phyloP scores from a whole-genome alignment of 2,329 filamentous ascomycete species.

The Claviceps sp. region DNA sequence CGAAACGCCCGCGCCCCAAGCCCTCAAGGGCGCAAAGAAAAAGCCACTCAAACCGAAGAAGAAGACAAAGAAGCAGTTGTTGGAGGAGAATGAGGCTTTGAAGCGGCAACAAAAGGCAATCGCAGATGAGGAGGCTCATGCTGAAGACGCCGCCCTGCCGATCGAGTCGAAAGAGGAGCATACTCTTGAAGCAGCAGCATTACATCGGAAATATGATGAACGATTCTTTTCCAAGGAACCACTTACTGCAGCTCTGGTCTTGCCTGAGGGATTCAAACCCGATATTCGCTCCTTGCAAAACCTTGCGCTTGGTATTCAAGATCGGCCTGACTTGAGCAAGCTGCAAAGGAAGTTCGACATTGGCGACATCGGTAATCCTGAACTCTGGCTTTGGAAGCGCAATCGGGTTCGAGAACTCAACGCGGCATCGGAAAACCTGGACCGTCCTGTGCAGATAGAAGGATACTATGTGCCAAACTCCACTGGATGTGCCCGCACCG shows the following conservation, averaged over 20 bases:
- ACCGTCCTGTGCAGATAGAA: constrained; percentile 32
- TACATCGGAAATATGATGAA: constrained; percentile 38
- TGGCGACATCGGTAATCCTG: constrained; percentile 33
- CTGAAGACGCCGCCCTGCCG: constrained; percentile 28
- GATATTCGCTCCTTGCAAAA: constrained; percentile 32
- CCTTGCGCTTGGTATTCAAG: constrained; percentile 29
- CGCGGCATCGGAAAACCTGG: constrained; percentile 15
- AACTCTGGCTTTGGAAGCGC: constrained; percentile 44
- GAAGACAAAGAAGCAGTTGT: constrained; percentile 66
- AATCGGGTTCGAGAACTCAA: constrained; percentile 45
- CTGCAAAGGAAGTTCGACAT: constrained; percentile 34
- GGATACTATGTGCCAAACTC: constrained; percentile 74
- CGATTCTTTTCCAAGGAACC: constrained; percentile 36
- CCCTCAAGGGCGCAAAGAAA: constrained; percentile 42
- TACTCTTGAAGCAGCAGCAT: constrained; percentile 17
- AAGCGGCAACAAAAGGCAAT: constrained; percentile 40
- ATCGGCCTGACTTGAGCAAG: constrained; percentile 35
- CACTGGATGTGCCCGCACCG: constrained; percentile 78
- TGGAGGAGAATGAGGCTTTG: constrained; percentile 52
- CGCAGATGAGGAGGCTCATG: constrained; percentile 19
- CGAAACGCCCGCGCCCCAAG: constrained; percentile 29
- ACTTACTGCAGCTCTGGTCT: constrained; percentile 27
- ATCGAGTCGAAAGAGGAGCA: constrained; percentile 15
- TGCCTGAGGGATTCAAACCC: constrained; percentile 32
- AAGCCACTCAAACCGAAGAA: constrained; percentile 47